Conservation (phyloP, 2,329 filamentous ascomycete species). For the Xylariaceae sp. region DNA sequence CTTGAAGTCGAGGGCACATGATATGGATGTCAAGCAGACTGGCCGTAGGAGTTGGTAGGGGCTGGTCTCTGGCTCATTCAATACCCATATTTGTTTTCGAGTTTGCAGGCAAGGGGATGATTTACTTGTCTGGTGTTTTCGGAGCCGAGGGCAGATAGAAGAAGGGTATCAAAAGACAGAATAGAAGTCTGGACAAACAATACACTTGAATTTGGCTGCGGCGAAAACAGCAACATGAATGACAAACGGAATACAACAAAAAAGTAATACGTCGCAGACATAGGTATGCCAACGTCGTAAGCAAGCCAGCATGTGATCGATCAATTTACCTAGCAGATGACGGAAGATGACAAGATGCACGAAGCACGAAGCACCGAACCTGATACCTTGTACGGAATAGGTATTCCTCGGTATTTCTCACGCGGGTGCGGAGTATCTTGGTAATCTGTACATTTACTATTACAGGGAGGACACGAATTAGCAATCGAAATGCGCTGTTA, state of each 20-base stretch:
- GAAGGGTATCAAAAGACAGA: background rate
- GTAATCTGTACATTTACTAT: no score
- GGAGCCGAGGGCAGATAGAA: conserved; percentile 12
- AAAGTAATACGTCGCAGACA: background rate
- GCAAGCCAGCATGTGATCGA: background rate
- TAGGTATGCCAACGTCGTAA: no score
- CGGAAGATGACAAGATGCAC: background rate
- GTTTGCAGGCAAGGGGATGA: background rate
- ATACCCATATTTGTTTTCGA: conserved; percentile 20
- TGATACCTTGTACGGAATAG: no score
- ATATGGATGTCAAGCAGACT: conserved; percentile 1
- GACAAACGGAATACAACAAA: background rate
- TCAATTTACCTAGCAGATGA: background rate
- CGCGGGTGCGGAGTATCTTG: no score
- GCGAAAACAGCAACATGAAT: background rate
- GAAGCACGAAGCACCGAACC: no score
- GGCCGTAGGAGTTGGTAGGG: conserved; percentile 3
- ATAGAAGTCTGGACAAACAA: conserved; percentile 4
- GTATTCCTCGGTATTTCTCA: no score
- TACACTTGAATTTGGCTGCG: conserved; percentile 1
- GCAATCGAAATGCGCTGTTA: background rate
- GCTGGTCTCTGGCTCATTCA: conserved; percentile 14
- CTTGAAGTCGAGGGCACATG: background rate
- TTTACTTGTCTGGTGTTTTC: conserved; percentile 6
- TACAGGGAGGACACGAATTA: background rate